Evolutionary conservation across 2,329 filamentous ascomycete species (phyloP).

Genomic region (Venturia oleaginea): DNA sequence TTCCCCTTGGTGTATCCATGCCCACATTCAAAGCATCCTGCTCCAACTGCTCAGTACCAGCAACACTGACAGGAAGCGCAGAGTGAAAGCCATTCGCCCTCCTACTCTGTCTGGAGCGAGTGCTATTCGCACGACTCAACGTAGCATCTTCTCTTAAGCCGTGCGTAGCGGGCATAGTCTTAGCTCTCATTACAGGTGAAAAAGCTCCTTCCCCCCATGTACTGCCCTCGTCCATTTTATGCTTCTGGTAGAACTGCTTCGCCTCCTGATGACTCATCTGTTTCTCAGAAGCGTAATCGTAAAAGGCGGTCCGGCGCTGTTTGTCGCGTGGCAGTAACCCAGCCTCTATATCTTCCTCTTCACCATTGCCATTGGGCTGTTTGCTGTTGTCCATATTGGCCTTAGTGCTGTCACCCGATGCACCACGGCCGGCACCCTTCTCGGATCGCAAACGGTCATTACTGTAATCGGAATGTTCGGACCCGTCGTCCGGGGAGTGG

Average conservation of each 20-base stretch:
- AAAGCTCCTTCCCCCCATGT: conserved; percentile 17
- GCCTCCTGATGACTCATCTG: conserved; percentile 90
- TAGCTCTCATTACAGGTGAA: conserved; percentile 35
- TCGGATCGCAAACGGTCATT: not conserved
- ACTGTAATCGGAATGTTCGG: not conserved
- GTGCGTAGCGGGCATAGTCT: conserved; percentile 31
- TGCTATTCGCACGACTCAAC: conserved; percentile 32
- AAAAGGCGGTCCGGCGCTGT: conserved; percentile 70
- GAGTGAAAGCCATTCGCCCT: conserved; percentile 17
- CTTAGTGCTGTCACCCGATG: not conserved
- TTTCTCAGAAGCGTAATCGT: conserved; percentile 88
- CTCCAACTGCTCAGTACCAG: not conserved
- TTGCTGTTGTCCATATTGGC: not conserved
- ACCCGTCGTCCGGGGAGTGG: conserved; percentile 1
- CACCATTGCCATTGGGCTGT: conserved; percentile 1
- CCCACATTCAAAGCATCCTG: not conserved
- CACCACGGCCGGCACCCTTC: not conserved
- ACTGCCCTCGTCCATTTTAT: conserved; percentile 45
- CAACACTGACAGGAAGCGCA: conserved; percentile 26
- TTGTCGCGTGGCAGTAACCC: conserved; percentile 40
- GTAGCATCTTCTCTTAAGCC: conserved; percentile 29
- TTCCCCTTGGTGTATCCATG: not conserved
- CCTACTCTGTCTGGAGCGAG: conserved; percentile 33
- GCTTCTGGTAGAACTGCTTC: conserved; percentile 91
- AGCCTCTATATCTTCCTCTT: conserved; percentile 1